Percentiles rank a stretch among this genome's conserved stretches.
phyloP scores from a whole-genome alignment of 768 basidiomycete species.

The Panaeolus cyanescens region DNA sequence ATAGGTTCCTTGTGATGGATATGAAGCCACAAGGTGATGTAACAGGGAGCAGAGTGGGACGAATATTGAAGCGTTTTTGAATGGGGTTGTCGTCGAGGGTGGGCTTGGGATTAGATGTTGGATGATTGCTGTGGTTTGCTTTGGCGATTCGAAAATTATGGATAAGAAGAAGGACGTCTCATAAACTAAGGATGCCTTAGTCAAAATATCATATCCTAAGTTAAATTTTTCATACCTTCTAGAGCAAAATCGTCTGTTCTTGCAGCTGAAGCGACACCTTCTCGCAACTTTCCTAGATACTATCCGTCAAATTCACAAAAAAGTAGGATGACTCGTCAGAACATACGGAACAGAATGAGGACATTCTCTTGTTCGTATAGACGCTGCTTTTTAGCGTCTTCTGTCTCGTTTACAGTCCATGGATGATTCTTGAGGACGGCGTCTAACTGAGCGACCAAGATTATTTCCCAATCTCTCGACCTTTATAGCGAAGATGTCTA shows the following conservation, averaged over 20 bases:
- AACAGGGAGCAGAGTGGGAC: constrained; percentile 53
- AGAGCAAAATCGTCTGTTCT: constrained; percentile 63
- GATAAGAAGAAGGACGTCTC: constrained; percentile 73
- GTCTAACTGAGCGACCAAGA: constrained; percentile 40
- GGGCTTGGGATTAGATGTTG: constrained; percentile 48
- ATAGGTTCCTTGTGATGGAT: constrained; percentile 68
- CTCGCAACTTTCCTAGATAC: constrained; percentile 68
- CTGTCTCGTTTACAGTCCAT: constrained; percentile 29
- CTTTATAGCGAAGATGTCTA: constrained; percentile 19
- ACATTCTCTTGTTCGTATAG: constrained; percentile 66
- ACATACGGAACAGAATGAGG: constrained; percentile 73
- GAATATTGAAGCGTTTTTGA: constrained; percentile 21
- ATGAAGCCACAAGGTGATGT: constrained; percentile 55
- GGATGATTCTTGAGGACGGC: constrained; percentile 44
- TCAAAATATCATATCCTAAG: background rate
- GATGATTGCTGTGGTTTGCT: constrained; percentile 64
- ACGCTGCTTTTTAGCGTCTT: constrained; percentile 36
- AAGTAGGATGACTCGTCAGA: background rate
- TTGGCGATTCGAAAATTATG: constrained; percentile 58
- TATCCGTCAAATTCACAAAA: background rate
- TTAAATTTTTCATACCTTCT: constrained; percentile 51
- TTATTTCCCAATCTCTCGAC: too few species aligned
- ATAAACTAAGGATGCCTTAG: constrained; percentile 51
- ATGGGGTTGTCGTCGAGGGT: constrained; percentile 15
- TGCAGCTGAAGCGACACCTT: constrained; percentile 65